Evolutionary conservation across 768 basidiomycete species (phyloP), one percentile per base, ranked within the genome.

Genomic region (Bullera alba): DNA sequence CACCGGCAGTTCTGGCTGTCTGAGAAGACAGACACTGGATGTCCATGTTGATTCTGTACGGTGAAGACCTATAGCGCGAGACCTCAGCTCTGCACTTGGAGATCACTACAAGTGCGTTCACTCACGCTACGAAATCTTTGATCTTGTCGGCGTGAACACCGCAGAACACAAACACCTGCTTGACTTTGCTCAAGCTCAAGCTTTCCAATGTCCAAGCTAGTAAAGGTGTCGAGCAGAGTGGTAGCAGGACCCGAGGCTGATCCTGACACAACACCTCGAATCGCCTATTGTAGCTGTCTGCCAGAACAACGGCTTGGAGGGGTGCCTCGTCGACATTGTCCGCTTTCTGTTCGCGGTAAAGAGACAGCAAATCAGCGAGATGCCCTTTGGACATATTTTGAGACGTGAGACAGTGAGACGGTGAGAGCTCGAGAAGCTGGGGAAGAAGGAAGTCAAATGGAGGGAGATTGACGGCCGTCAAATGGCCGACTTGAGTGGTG

Each of bases 161-260:
- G 70, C 91, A 92, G 61, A 97, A 83, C 39, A 99, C 85, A 70
- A 95, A 93, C 51, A 95, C 86, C 74, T 96, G 88, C 69, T 92
- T 87, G 29, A 99, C 90, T 47, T 90, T 90, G 28, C 90, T 88
- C n/a, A 95, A 77, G 25, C 88, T 83, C 29, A 99, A 80, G 69
- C 86, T 86, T 69, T 99, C 95, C 53, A 97, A 84, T 2, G 95
- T 96, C 91, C 93, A 97, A 61, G 89, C 87, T 28, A 99, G 78
- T 26, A 99, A 75, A 3, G 91, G 85, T 0, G 86, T 85, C 73
- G 96, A 96, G 75, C 91, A 91, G 59, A 97, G 80, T 0, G 93
- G 95, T 21, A 97, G 77, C 10, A 97, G 79, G 73, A 88, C 89
- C 72, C 92, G 80, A 56, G 92, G 92, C 74, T 83, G 86, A 68